Conservation (phyloP, 169 alveolate genomes). For the Eimeria zaria region DNA sequence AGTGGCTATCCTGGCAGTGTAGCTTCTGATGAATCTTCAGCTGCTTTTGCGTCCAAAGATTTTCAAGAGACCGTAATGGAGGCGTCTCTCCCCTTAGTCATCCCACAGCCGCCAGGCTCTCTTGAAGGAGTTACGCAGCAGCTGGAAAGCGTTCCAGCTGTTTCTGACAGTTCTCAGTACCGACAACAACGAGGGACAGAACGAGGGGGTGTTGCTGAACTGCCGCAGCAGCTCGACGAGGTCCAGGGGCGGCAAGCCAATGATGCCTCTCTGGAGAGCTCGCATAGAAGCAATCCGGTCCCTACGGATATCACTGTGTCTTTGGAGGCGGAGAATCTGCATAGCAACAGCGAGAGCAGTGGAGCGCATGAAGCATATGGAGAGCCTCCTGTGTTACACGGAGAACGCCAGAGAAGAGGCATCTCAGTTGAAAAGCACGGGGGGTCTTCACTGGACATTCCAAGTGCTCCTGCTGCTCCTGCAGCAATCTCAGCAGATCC, state of each 20-base stretch:
- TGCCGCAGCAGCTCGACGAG: neutral
- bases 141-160: neutral
- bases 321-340: neutral
- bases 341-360: neutral
- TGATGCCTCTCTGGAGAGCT: neutral
- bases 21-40: constrained; percentile 16
- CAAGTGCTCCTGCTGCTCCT: neutral
- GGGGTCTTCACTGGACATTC: neutral
- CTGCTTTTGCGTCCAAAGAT: neutral
- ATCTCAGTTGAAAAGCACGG: neutral
- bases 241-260: neutral
- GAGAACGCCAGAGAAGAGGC: neutral
- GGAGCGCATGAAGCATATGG: neutral
- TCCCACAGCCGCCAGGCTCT: neutral
- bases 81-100: neutral
- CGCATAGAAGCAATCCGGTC: neutral
- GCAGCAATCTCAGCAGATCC: neutral
- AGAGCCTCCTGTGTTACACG: neutral
- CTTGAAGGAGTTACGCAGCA: neutral
- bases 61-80: neutral
- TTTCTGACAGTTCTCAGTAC: neutral
- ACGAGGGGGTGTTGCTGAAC: neutral
- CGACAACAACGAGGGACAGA: neutral
- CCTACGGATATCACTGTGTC: neutral
- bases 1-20: neutral